phyloP scores from a whole-genome alignment of 164 flowering plant species.

The Vitis labrusca region DNA sequence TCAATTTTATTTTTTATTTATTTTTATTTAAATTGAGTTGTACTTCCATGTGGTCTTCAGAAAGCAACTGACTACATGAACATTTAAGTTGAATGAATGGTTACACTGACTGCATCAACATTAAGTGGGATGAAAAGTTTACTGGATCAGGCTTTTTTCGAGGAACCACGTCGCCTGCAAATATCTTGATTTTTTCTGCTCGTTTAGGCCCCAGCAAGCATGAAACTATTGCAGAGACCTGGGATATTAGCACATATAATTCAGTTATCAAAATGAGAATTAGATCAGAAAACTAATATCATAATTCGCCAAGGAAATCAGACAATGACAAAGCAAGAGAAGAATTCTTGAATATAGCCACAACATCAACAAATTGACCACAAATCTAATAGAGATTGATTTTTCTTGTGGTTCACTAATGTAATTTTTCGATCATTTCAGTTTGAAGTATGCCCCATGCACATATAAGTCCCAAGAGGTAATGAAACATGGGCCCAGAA shows the following conservation, averaged over 20 bases:
- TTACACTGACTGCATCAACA: not conserved
- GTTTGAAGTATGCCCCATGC: not conserved
- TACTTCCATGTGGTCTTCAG: too few species aligned
- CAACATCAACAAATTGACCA: not conserved
- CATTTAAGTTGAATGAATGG: too few species aligned
- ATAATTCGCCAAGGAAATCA: not conserved
- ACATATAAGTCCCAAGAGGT: not conserved
- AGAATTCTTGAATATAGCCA: not conserved
- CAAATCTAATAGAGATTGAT: not conserved
- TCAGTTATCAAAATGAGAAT: not conserved
- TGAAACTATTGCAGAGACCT: constrained; percentile 97
- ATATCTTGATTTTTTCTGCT: constrained; percentile 79
- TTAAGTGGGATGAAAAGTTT: constrained; percentile 13
- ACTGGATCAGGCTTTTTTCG: constrained; percentile 97
- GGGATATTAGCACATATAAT: constrained; percentile 9
- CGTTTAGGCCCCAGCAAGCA: constrained; percentile 83
- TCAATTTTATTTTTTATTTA: too few species aligned
- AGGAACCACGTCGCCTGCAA: constrained; percentile 96
- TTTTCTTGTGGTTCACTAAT: not conserved
- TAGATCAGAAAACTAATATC: not conserved
- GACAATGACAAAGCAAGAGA: not conserved
- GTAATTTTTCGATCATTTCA: not conserved
- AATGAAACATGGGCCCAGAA: not conserved
- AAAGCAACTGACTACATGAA: too few species aligned
- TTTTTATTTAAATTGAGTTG: too few species aligned